A percentile compares a stretch with the other conserved stretches of the same genome.
phyloP scores from a whole-genome alignment of 257 asterid species.

The Salvia miltiorrhiza region DNA sequence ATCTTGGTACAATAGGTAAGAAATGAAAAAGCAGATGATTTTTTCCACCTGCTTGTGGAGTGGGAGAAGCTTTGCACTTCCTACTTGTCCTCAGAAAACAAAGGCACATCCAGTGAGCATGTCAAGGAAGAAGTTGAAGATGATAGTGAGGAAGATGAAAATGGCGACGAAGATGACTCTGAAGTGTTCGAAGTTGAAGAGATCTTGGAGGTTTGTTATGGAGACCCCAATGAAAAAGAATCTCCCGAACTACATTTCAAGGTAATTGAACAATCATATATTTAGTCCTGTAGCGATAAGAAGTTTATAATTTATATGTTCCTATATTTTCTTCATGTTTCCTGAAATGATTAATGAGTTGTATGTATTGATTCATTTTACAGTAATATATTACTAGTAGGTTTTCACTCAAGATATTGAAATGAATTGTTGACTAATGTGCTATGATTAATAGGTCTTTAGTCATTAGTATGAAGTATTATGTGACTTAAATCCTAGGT shows the following conservation, averaged over 20 bases:
- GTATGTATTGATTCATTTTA: neutral
- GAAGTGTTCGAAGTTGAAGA: conserved; percentile 60
- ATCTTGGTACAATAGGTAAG: conserved; percentile 43
- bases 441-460: neutral
- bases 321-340: neutral
- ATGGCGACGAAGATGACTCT: conserved; percentile 23
- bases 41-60: conserved; percentile 46
- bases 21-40: conserved; percentile 61
- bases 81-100: conserved; percentile 27
- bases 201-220: conserved; percentile 51
- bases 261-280: conserved; percentile 36
- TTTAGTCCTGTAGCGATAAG: neutral
- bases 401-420: neutral
- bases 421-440: neutral
- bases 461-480: neutral
- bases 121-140: neutral
- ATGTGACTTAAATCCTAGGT: neutral
- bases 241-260: conserved; percentile 43
- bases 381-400: neutral
- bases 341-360: neutral
- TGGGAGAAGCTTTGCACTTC: conserved; percentile 68
- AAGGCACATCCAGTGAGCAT: conserved; percentile 19
- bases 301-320: neutral
- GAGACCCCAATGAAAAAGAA: conserved; percentile 42
- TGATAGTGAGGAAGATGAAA: conserved; percentile 27